Base-by-base conservation (phyloP, 306 rosid species). In the Fagus crenata region DNA sequence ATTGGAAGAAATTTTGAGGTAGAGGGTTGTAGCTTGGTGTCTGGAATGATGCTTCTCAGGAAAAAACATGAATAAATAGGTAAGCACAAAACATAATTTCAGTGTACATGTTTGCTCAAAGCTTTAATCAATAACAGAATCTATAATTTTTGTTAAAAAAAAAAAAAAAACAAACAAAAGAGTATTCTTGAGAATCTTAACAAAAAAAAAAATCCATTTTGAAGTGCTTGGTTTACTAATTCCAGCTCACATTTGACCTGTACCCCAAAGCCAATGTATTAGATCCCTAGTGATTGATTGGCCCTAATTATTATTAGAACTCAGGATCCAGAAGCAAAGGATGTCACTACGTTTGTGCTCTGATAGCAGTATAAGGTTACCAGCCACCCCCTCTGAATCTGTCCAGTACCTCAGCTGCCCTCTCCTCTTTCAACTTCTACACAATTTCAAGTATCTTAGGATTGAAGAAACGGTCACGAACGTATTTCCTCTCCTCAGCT, bases 401-500 rank as follows among this genome's bases (percentile, higher is more conserved):
- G 72, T 87, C 86, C 75, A 41, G 80, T 18, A 59, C 14, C 79
- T 89, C 89, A 7, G 64, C 73, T 49, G 41, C 76, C 56, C 40
- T 73, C 11, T 81, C 82, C 67, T 82, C 89, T 85, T 88, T 90
- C 81, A 90, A 43, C 78, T 86, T 81, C 77, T 80, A 67, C 41
- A 89, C 85, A 79, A 89, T 58, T 75, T 92, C 89, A 4, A 35
- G 86, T 68, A 84, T 85, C 81, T 74, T 77, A 60, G 96, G 96
- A 76, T 95, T 78, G 83, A 55, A 67, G 87, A 90, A 95, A 69
- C 97, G 96, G 58, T 86, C 93, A 0, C 75, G 89, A 56, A 92
- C 97, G 22, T 75, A 88, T 75, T 89, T 89, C 85, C 79, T 87
- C 90, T 93, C 97, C 84, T 81, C 85, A 18, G 92, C 93, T 85